These are phyloP conservation scores for Steccherinum ochraceum DNA, from an alignment of 768 basidiomycete species.

Conservation along the genomic window DNA sequence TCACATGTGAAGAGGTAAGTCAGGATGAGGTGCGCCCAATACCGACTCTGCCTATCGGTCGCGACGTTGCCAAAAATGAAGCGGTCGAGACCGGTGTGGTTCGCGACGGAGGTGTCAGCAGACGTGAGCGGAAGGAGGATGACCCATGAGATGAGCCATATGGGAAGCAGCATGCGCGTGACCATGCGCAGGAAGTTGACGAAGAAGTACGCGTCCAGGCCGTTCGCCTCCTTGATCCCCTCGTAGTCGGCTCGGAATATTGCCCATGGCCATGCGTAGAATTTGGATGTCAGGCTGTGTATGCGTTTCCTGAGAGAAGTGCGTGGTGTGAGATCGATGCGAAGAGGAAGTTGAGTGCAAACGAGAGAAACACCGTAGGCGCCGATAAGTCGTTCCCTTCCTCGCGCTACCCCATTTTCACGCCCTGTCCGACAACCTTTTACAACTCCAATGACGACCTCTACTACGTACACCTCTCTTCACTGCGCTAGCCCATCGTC, in stretches of 20 bases:
- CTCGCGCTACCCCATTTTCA: neutral
- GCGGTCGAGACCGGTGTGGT: slow-evolving; percentile 51
- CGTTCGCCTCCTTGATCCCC: slow-evolving; percentile 62
- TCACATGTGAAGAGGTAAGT: slow-evolving; percentile 74
- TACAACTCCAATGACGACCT: neutral
- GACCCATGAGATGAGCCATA: slow-evolving; percentile 87
- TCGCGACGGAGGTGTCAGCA: slow-evolving; percentile 40
- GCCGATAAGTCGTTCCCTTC: neutral
- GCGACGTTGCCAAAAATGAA: slow-evolving; percentile 83
- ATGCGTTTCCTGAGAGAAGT: slow-evolving; percentile 45
- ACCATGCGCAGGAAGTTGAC: slow-evolving; percentile 87
- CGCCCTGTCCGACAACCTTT: neutral
- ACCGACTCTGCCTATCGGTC: slow-evolving; percentile 43
- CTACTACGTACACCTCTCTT: too few species aligned
- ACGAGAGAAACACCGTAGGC: neutral
- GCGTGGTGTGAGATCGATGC: neutral
- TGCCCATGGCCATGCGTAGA: slow-evolving; percentile 62
- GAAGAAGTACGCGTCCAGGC: slow-evolving; percentile 90
- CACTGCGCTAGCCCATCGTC: neutral
- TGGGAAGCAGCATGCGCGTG: slow-evolving; percentile 74
- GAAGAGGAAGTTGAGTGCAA: neutral
- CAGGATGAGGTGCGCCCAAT: slow-evolving; percentile 73
- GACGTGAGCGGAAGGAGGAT: slow-evolving; percentile 74
- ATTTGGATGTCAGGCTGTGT: slow-evolving; percentile 38
- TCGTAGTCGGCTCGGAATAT: slow-evolving; percentile 58